phyloP scores from a whole-genome alignment of 768 basidiomycete species.

The Kwoniella dejecticola region DNA sequence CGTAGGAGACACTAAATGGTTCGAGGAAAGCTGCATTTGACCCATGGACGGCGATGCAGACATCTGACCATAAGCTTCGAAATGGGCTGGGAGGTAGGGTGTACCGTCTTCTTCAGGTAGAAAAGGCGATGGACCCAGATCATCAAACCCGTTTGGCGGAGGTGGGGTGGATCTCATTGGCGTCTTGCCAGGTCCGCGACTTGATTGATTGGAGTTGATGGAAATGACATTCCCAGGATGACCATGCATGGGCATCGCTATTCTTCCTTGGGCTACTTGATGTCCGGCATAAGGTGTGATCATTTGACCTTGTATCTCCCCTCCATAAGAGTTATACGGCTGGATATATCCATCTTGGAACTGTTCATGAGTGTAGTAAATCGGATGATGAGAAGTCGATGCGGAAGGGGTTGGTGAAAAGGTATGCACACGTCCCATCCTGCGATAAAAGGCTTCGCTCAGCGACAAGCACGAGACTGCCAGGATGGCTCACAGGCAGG shows the following conservation, averaged over 20 bases:
- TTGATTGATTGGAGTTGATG: slow-evolving; percentile 15
- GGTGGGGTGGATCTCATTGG: slow-evolving; percentile 20
- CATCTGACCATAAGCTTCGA: slow-evolving; percentile 22
- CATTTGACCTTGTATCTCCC: slow-evolving; percentile 21
- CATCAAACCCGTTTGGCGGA: slow-evolving; percentile 12
- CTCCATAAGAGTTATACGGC: slow-evolving; percentile 8
- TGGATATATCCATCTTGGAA: slow-evolving; percentile 5
- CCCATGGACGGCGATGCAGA: slow-evolving; percentile 15
- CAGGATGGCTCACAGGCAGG: background rate
- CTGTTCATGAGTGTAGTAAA: slow-evolving; percentile 21
- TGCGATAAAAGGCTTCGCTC: background rate
- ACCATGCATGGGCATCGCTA: slow-evolving; percentile 31
- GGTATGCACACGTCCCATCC: slow-evolving; percentile 28
- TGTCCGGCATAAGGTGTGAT: slow-evolving; percentile 24
- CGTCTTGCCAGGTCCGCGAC: slow-evolving; percentile 6
- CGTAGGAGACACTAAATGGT: slow-evolving; percentile 25
- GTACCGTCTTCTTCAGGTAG: slow-evolving; percentile 24
- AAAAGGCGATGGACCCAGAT: slow-evolving; percentile 27
- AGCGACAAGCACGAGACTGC: background rate
- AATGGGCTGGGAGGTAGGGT: slow-evolving; percentile 21
- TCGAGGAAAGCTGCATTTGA: slow-evolving; percentile 4
- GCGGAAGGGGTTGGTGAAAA: slow-evolving; percentile 26
- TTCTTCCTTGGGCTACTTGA: slow-evolving; percentile 30
- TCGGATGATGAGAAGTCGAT: slow-evolving; percentile 16
- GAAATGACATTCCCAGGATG: slow-evolving; percentile 22